Conservation (phyloP, 176 grass and related monocot species). For the Lolium perenne region DNA sequence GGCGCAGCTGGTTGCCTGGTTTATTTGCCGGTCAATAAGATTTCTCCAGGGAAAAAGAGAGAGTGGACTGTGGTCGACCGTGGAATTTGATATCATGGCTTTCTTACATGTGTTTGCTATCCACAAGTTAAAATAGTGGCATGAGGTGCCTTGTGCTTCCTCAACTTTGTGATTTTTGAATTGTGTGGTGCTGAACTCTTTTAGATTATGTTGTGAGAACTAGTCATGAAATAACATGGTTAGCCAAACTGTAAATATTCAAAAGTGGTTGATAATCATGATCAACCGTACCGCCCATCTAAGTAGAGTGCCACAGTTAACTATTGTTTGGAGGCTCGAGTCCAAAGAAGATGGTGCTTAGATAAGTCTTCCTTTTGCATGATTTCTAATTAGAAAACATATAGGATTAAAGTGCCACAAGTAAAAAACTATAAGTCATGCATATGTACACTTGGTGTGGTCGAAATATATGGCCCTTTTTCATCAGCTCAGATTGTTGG, state of each 20-base stretch:
- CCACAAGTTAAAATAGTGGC: constrained; percentile 25
- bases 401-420: background rate
- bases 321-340: background rate
- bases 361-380: background rate
- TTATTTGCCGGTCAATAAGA: background rate
- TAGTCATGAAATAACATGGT: background rate
- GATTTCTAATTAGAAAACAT: background rate
- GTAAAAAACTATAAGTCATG: background rate
- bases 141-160: background rate
- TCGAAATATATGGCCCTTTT: too few species aligned
- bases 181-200: background rate
- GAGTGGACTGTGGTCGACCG: background rate
- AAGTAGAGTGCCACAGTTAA: background rate
- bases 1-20: constrained; percentile 34
- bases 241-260: background rate
- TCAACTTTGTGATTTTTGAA: background rate
- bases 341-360: background rate
- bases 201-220: background rate
- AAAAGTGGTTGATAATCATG: background rate
- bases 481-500: too few species aligned
- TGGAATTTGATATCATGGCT: constrained; percentile 5
- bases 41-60: background rate
- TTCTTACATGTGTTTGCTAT: background rate
- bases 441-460: background rate
- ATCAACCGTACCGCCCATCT: background rate